Percentiles rank a stretch among this genome's conserved stretches.
Evolutionary conservation across 192 early-diverging fungal genomes (phyloP).

Genomic region (Umbelopsis sp.): DNA sequence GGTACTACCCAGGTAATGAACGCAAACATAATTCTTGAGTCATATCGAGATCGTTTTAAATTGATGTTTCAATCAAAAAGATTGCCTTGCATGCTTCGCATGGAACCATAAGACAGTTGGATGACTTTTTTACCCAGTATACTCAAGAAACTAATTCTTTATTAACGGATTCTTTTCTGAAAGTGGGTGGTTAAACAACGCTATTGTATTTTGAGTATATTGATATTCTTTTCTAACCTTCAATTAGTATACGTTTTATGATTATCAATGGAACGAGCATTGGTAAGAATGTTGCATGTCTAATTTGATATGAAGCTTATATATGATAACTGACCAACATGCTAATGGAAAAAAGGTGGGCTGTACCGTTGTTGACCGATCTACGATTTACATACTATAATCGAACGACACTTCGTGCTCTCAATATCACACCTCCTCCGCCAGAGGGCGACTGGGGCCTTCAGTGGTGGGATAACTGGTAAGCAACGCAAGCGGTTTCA

Average conservation of each 20-base stretch:
- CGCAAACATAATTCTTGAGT: no score
- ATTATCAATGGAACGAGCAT: constrained; percentile 17
- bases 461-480: constrained; percentile 20
- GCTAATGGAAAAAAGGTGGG: constrained; percentile 1
- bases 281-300: background rate
- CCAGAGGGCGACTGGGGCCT: constrained; percentile 16
- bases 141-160: background rate
- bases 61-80: no score
- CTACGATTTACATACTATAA: constrained; percentile 20
- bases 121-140: constrained; percentile 15
- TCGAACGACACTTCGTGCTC: constrained; percentile 13
- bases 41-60: no score
- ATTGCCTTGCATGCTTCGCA: constrained; percentile 15
- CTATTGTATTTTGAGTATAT: background rate
- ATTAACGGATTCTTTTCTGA: constrained; percentile 6
- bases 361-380: constrained; percentile 17
- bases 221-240: background rate
- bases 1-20: constrained; percentile 20
- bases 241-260: constrained; percentile 17
- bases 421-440: constrained; percentile 15
- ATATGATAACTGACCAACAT: background rate
- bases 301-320: background rate
- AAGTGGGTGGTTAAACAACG: background rate
- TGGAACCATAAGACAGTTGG: background rate
- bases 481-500: background rate